Evolutionary conservation across 148 eudicot species (phyloP).

Genomic region (Chenopodium berlandieri): DNA sequence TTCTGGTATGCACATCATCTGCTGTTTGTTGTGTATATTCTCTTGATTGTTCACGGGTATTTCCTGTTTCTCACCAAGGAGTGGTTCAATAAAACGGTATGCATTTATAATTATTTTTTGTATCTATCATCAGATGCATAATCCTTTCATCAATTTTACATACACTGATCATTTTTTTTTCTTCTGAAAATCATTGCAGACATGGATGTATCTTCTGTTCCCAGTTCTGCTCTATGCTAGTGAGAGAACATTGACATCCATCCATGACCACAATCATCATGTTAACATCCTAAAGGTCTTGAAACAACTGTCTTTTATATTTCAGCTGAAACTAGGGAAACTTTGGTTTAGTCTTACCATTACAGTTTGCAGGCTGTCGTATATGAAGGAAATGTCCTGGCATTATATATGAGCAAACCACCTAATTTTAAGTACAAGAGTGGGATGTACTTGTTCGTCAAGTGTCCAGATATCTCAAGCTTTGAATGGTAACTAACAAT

Average conservation of each 20-base stretch:
- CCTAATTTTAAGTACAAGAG: conserved; percentile 85
- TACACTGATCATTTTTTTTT: conserved; percentile 1
- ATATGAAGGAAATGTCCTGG: conserved; percentile 84
- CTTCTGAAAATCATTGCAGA: conserved; percentile 43
- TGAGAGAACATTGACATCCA: conserved; percentile 66
- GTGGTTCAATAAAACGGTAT: conserved; percentile 85
- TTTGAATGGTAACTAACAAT: conserved; percentile 69
- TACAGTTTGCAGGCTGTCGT: conserved; percentile 62
- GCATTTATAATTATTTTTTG: conserved; percentile 8
- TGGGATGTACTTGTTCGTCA: conserved; percentile 93
- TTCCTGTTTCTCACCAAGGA: conserved; percentile 56
- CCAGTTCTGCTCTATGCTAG: conserved; percentile 65
- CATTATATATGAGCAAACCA: conserved; percentile 88
- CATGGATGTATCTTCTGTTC: conserved; percentile 87
- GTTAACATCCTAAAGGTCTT: conserved; percentile 69
- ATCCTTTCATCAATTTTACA: neutral
- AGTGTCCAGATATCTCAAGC: conserved; percentile 81
- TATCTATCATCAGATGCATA: neutral
- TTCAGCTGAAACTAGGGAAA: conserved; percentile 4
- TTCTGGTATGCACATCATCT: conserved; percentile 96
- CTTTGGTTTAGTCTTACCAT: conserved; percentile 12
- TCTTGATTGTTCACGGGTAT: conserved; percentile 73
- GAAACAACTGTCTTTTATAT: conserved; percentile 5
- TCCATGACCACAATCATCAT: conserved; percentile 53
- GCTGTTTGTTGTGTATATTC: conserved; percentile 58